These are phyloP conservation scores for Ophiostoma fasciatum DNA, from an alignment of 2,329 filamentous ascomycete species.

Conservation along the genomic window DNA sequence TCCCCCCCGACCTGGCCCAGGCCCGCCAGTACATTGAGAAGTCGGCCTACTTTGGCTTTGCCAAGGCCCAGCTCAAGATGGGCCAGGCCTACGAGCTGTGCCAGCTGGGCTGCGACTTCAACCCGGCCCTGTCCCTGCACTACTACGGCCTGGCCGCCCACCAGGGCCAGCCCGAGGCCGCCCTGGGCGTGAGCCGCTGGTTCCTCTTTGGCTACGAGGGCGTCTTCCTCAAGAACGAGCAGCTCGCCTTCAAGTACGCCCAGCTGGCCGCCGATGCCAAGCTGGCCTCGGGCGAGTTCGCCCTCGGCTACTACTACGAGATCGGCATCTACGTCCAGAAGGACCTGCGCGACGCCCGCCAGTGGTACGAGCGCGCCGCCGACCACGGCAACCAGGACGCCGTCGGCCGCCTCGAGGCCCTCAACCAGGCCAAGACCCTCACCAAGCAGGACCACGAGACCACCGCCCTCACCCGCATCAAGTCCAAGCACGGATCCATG, in stretches of 20 bases:
- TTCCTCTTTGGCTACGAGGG: slow-evolving; percentile 92
- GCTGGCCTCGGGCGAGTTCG: slow-evolving; percentile 84
- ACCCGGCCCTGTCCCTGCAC: slow-evolving; percentile 80
- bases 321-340: slow-evolving; percentile 87
- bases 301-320: slow-evolving; percentile 93
- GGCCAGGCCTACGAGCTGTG: slow-evolving; percentile 90
- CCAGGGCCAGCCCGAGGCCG: slow-evolving; percentile 85
- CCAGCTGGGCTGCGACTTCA: slow-evolving; percentile 86
- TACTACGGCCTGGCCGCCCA: slow-evolving; percentile 89
- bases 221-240: slow-evolving; percentile 89
- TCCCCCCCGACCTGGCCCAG: slow-evolving; percentile 56
- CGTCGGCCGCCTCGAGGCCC: slow-evolving; percentile 62
- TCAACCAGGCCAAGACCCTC: slow-evolving; percentile 67
- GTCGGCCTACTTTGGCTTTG: slow-evolving; percentile 87
- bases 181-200: slow-evolving; percentile 96
- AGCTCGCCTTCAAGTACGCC: slow-evolving; percentile 81
- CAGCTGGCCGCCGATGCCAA: slow-evolving; percentile 70
- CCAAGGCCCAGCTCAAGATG: slow-evolving; percentile 95
- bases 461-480: slow-evolving; percentile 77
- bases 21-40: slow-evolving; percentile 89
- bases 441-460: slow-evolving; percentile 89
- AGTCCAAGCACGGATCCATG: slow-evolving; percentile 60
- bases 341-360: slow-evolving; percentile 65
- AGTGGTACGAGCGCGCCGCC: slow-evolving; percentile 83
- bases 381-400: slow-evolving; percentile 90